Base-by-base conservation (phyloP, 805 yeast genomes). In the Starmerella floris region DNA sequence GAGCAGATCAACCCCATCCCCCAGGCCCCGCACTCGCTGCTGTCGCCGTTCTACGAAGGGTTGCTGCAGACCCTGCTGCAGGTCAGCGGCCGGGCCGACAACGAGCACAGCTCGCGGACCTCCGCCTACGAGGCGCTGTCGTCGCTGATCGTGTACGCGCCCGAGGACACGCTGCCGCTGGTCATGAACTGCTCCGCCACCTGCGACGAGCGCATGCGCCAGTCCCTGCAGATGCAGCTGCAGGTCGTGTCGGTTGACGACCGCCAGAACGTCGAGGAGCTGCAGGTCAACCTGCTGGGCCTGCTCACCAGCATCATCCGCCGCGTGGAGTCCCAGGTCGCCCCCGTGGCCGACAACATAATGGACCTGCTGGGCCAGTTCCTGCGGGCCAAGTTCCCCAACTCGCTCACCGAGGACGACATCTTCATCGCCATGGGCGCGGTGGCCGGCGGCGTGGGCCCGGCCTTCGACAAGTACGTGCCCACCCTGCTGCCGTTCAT, bases 121-220 rank as follows among this genome's bases (percentile, higher is more conserved):
- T 84, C 96, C n/a, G 94, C 97, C 2, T 91, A 84, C 60, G 95
- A 93, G 63, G 94, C 96, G 0, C 66, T 91, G 51, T 77, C 94
- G 2, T 70, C 88, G 0, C 66, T 87, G 56, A 94, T 88, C 21
- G 70, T 77, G 37, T 80, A 73, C 61, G 71, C 88, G 56, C 76
- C 93, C 5, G 69, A 68, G 35, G 82, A 75, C 55, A 80, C 80
- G 32, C 68, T 81, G 60, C 75, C 74, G 30, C 62, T 76, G 21
- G 78, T 87, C 30, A 77, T 80, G 47, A 68, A 70, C 37, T 73
- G 88, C 51, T 93, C 95, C 2, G 65, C 76, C 8, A 87, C 79
- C 52, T 77, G 79, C 22, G 68, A 88, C 56, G 64, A 64, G 45
- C 76, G 94, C 52, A 69, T 91, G 51, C 83, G 81, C 42, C 68